Evolutionary conservation across 2,329 filamentous ascomycete species (phyloP).

Genomic region (Aureobasidium zeae): DNA sequence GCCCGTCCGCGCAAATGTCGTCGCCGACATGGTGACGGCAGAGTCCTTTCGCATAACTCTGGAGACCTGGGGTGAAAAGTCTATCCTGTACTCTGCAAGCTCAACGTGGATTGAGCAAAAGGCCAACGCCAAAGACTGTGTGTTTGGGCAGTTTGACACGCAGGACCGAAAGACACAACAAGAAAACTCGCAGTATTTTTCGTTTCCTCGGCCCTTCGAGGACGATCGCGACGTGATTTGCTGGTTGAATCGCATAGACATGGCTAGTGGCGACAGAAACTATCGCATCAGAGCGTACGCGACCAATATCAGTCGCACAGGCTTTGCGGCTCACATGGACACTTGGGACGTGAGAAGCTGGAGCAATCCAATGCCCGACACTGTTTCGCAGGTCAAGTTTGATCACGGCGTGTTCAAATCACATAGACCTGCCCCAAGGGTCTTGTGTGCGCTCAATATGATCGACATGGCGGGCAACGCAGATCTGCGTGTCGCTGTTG

Average conservation of each 20-base stretch:
- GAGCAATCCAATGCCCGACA: constrained; percentile 19
- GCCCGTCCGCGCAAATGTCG: constrained; percentile 23
- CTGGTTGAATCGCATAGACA: constrained; percentile 25
- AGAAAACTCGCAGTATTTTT: constrained; percentile 20
- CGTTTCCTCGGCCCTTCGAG: constrained; percentile 21
- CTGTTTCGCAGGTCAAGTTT: constrained; percentile 21
- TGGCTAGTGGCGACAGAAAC: constrained; percentile 19
- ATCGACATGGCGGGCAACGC: constrained; percentile 24
- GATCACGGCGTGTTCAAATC: constrained; percentile 18
- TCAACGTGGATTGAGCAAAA: constrained; percentile 26
- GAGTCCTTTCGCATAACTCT: constrained; percentile 21
- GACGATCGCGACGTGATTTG: constrained; percentile 22
- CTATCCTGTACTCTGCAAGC: constrained; percentile 21
- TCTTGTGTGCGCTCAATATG: constrained; percentile 24
- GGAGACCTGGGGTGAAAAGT: constrained; percentile 23
- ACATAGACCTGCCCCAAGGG: constrained; percentile 19
- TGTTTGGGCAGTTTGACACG: constrained; percentile 26
- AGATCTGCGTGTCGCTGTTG: constrained; percentile 22
- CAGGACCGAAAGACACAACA: constrained; percentile 17
- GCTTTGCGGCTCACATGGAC: constrained; percentile 25
- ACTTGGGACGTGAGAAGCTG: constrained; percentile 26
- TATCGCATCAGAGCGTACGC: constrained; percentile 23
- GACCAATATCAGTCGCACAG: constrained; percentile 18
- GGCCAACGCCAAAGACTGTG: constrained; percentile 22
- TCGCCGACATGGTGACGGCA: constrained; percentile 22